A percentile compares a stretch with the other conserved stretches of the same genome.
These are phyloP conservation scores for Sanguinoderma infundibulare DNA, from an alignment of 1,284 basidiomycete species.

Conservation along the genomic window DNA sequence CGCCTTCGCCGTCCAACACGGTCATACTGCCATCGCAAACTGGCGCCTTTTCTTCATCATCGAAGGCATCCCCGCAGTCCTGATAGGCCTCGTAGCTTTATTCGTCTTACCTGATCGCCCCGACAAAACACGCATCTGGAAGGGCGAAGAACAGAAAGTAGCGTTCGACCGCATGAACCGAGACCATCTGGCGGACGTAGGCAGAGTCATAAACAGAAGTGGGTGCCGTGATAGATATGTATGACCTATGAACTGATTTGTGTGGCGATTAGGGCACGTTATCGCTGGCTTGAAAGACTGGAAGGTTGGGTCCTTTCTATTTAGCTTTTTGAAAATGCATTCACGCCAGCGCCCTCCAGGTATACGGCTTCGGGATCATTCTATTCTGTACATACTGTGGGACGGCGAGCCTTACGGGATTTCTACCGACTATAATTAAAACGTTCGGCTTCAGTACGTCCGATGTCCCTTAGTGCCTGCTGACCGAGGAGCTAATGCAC, in stretches of 20 bases:
- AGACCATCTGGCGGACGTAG: slow-evolving; percentile 66
- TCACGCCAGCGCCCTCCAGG: slow-evolving; percentile 36
- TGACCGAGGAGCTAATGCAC: neutral
- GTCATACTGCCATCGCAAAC: slow-evolving; percentile 50
- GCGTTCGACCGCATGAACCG: slow-evolving; percentile 78
- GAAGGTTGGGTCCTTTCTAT: slow-evolving; percentile 50
- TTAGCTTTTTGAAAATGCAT: slow-evolving; percentile 1
- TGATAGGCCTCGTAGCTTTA: slow-evolving; percentile 69
- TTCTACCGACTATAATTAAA: slow-evolving; percentile 83
- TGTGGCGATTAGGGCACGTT: slow-evolving; percentile 54
- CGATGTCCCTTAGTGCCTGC: neutral
- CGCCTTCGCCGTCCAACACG: slow-evolving; percentile 72
- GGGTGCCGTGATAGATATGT: slow-evolving; percentile 18
- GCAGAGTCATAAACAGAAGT: slow-evolving; percentile 70
- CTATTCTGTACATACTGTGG: slow-evolving; percentile 83
- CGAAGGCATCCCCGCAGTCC: slow-evolving; percentile 72
- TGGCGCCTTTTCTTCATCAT: slow-evolving; percentile 81
- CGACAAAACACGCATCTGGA: slow-evolving; percentile 74
- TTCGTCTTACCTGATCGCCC: slow-evolving; percentile 79
- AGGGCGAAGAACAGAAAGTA: slow-evolving; percentile 72
- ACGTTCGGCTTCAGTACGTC: slow-evolving; percentile 63
- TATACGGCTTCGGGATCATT: slow-evolving; percentile 65
- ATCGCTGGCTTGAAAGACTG: slow-evolving; percentile 71
- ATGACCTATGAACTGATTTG: neutral
- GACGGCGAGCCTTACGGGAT: slow-evolving; percentile 80